Evolutionary conservation across 1,139 yeast species (phyloP).

Genomic region (Candida neerlandica): DNA sequence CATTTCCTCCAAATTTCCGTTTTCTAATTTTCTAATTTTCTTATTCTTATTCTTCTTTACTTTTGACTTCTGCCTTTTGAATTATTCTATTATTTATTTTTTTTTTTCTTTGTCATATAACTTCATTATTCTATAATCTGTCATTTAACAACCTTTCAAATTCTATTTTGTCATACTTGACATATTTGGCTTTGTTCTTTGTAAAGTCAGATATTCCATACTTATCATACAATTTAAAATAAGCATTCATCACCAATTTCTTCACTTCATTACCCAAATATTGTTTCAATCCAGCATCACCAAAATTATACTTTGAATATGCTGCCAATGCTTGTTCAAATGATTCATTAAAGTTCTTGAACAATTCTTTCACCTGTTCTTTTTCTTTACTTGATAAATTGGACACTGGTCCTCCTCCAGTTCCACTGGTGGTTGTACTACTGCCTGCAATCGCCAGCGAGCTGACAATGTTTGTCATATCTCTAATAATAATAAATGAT

Average conservation of each 20-base stretch:
- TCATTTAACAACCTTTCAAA: conserved; percentile 54
- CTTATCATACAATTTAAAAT: conserved; percentile 80
- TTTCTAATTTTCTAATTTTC: no score
- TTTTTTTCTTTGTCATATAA: no score
- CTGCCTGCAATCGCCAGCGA: conserved; percentile 7
- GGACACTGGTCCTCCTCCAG: conserved; percentile 19
- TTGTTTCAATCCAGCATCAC: conserved; percentile 65
- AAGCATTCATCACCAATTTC: conserved; percentile 76
- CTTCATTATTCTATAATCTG: conserved; percentile 20
- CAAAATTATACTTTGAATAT: conserved; percentile 64
- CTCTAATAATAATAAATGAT: conserved; percentile 70
- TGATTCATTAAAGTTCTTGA: conserved; percentile 77
- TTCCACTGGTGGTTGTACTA: conserved; percentile 7
- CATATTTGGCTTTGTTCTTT: conserved; percentile 70
- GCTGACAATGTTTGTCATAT: conserved; percentile 54
- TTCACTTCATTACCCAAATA: conserved; percentile 65
- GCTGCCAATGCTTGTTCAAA: conserved; percentile 72
- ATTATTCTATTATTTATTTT: background rate
- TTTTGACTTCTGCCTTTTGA: background rate
- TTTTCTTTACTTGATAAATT: conserved; percentile 65
- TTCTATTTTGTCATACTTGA: conserved; percentile 66
- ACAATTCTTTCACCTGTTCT: conserved; percentile 84
- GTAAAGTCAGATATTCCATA: conserved; percentile 72
- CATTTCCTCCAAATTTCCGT: no score
- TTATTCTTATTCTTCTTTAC: background rate